A percentile compares a stretch with the other conserved stretches of the same genome.
Conservation (phyloP, 192 early-diverging fungal species). For the Coemansia sp. region DNA sequence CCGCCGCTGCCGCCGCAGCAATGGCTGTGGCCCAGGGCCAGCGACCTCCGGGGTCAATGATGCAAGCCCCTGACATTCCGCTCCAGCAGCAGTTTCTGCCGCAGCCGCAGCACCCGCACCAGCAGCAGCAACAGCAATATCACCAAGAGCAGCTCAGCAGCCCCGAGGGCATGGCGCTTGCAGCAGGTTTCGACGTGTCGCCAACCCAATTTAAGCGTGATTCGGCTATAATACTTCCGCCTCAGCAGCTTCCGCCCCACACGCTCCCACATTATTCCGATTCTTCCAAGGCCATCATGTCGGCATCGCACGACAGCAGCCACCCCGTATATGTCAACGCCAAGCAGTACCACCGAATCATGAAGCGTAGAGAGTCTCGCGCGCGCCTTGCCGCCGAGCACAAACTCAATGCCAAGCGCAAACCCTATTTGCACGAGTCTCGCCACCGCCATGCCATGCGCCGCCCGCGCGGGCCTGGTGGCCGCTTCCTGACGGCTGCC, state of each 20-base stretch:
- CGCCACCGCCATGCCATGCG: conserved; percentile 98
- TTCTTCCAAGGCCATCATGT: background rate
- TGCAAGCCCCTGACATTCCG: conserved; percentile 28
- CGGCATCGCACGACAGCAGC: conserved; percentile 63
- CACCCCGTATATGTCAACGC: conserved; percentile 98
- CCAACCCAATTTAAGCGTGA: conserved; percentile 7
- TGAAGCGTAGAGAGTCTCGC: conserved; percentile 91
- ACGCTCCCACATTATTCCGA: background rate
- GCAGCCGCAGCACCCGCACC: conserved; percentile 13
- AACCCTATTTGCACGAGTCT: conserved; percentile 97
- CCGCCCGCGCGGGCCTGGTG: conserved; percentile 95
- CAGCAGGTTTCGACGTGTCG: background rate
- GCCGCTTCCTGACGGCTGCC: conserved; percentile 87
- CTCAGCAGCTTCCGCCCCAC: conserved; percentile 8
- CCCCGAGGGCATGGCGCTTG: conserved; percentile 9
- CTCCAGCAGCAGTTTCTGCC: conserved; percentile 40
- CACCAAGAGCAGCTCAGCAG: conserved; percentile 22
- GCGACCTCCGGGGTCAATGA: conserved; percentile 12
- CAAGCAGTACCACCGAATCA: conserved; percentile 97
- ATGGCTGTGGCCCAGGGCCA: conserved; percentile 26
- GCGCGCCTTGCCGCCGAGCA: conserved; percentile 82
- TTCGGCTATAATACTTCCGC: conserved; percentile 8
- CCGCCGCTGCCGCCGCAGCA: conserved; percentile 34
- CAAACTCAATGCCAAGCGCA: conserved; percentile 69
- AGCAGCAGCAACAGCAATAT: conserved; percentile 30